These are phyloP conservation scores for Gardenia jasminoides DNA, from an alignment of 257 asterid species.

Conservation along the genomic window DNA sequence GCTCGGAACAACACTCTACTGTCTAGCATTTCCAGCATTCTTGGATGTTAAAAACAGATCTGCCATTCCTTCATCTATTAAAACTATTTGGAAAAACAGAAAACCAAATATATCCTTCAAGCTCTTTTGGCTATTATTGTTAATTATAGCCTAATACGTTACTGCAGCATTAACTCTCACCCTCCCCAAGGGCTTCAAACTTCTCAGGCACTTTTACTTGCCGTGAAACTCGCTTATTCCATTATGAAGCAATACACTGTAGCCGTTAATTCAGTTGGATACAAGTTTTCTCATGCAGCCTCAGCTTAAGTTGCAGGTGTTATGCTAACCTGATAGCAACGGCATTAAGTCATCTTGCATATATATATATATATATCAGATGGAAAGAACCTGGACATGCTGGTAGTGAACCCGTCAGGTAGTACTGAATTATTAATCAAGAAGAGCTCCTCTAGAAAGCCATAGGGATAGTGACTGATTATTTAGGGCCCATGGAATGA, in stretches of 20 bases:
- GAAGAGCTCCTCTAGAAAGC: not conserved
- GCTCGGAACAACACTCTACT: conserved; percentile 1
- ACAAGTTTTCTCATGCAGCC: not conserved
- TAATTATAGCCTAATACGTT: not conserved
- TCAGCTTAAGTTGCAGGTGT: not conserved
- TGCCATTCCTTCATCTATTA: not conserved
- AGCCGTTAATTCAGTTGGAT: not conserved
- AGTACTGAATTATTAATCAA: no score
- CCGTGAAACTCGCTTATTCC: not conserved
- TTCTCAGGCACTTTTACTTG: not conserved
- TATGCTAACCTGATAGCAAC: not conserved
- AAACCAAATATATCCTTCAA: not conserved
- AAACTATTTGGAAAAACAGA: not conserved
- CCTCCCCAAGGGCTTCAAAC: not conserved
- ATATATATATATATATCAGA: not conserved
- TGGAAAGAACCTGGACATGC: not conserved
- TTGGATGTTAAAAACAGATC: not conserved
- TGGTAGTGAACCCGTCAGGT: not conserved
- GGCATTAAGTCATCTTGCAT: not conserved
- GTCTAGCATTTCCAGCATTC: not conserved
- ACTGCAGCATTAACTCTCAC: not conserved
- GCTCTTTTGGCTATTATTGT: not conserved
- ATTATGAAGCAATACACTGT: not conserved
- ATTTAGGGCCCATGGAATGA: not conserved
- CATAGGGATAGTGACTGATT: not conserved